Base-by-base conservation (phyloP, 2,329 filamentous ascomycete genomes). In the Penicillium olsonii region DNA sequence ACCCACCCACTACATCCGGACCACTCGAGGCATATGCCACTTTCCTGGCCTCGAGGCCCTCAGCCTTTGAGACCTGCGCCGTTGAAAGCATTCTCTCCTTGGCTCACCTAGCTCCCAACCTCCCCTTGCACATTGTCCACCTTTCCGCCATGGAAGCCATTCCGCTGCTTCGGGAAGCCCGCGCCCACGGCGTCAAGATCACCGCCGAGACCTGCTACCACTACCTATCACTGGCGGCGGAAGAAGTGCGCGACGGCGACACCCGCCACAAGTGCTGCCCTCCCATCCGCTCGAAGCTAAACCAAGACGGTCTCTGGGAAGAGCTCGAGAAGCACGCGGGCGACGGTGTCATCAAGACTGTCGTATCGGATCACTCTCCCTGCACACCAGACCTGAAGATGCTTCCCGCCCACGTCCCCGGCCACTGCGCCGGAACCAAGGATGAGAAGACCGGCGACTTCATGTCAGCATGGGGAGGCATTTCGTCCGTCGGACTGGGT, bases 141-240 rank as follows among this genome's bases (percentile, higher is more conserved):
- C 81, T 96, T 10, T 95, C 89, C 0, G 91, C 91, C n/a, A 86
- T 88, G 39, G 86, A 95, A 68, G 89, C 88, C 37, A 92, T 96
- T 52, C 90, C 90, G 0, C 77, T 95, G 46, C 81, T 96, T 44
- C 84, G 85, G 53, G 80, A 83, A 51, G 92, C 92, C 10, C 84
- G 90, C 26, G 76, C 78, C 4, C 74, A 77, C 2, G 92, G 92
- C 37, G 75, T 95, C 67, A 89, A 91, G 64, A 90, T 96, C 73
- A 95, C 91, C 1, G 91, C 92, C 46, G 92, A 96, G 75, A 96
- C 92, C 2, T 96, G 92, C 75, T 96, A 95, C 79, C 92, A 96
- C 76, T 96, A 96, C 71, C 84, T 96, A 12, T 88, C 87, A 3
- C 79, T 96, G 2, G 86, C 89, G 0, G 85, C 91, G 0, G 92